Conservation (phyloP, 2,329 filamentous ascomycete species). For the Pestalotiopsis sp. region DNA sequence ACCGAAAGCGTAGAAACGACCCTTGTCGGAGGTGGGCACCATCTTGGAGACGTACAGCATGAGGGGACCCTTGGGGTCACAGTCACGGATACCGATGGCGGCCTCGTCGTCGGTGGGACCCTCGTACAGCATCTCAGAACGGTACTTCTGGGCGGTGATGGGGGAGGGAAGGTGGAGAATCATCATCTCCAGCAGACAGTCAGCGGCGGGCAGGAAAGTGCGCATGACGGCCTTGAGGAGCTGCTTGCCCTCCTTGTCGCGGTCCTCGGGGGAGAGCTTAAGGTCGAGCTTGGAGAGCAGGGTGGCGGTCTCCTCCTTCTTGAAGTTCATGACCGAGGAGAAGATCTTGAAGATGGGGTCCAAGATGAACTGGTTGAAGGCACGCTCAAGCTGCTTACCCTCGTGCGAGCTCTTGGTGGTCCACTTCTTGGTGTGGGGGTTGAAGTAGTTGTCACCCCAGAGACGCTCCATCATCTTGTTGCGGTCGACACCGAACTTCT, state of each 20-base stretch:
- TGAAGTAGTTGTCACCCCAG: conserved; percentile 99
- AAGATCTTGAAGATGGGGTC: conserved; percentile 99
- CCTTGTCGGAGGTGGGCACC: conserved; percentile 99
- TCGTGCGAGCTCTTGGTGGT: conserved; percentile 83
- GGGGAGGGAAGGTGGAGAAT: conserved; percentile 98
- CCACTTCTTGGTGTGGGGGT: conserved; percentile 99
- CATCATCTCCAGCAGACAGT: conserved; percentile 99
- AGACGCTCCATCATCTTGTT: conserved; percentile 99
- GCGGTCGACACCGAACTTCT: conserved; percentile 99
- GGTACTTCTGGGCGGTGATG: conserved; percentile 94
- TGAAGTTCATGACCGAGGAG: conserved; percentile 95
- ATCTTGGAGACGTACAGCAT: conserved; percentile 99
- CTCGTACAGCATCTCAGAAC: conserved; percentile 98
- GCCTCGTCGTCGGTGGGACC: conserved; percentile 91
- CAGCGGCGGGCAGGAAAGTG: conserved; percentile 97
- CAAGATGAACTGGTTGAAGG: conserved; percentile 99
- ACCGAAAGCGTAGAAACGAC: conserved; percentile 99
- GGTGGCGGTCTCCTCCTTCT: conserved; percentile 84
- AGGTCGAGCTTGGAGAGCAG: conserved; percentile 93
- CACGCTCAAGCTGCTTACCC: conserved; percentile 91
- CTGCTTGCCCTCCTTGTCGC: conserved; percentile 93
- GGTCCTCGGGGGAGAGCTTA: conserved; percentile 86
- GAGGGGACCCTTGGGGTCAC: conserved; percentile 95
- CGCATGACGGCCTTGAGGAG: conserved; percentile 98
- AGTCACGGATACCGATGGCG: conserved; percentile 97